phyloP scores from a whole-genome alignment of 2,329 filamentous ascomycete genomes.

The Diaporthe amygdali region DNA sequence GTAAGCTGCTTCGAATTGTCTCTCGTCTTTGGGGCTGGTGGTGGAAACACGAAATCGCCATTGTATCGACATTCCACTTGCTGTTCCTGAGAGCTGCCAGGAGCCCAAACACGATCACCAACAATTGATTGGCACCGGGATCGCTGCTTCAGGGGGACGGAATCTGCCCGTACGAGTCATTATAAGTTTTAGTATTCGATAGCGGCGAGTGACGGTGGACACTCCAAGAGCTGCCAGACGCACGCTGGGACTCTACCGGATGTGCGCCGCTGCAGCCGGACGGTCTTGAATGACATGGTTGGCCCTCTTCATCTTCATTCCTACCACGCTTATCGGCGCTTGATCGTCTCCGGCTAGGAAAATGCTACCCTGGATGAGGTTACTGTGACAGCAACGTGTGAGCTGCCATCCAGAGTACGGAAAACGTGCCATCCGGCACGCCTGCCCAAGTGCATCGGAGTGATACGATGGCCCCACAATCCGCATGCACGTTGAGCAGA shows the following conservation, averaged over 20 bases:
- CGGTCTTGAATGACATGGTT: not conserved
- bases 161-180: not conserved
- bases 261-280: slow-evolving; percentile 1
- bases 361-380: not conserved
- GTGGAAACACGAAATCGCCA: not conserved
- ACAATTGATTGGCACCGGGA: not conserved
- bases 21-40: not conserved
- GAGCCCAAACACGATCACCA: not conserved
- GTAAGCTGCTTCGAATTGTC: not conserved
- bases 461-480: not conserved
- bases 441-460: not conserved
- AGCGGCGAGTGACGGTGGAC: not conserved
- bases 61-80: not conserved
- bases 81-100: not conserved
- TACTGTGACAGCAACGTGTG: not conserved
- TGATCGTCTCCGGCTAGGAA: not conserved
- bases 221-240: not conserved
- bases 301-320: not conserved
- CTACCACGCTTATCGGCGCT: not conserved
- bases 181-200: not conserved
- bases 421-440: not conserved
- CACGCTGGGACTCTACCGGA: not conserved
- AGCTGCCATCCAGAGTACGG: not conserved
- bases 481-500: not conserved
- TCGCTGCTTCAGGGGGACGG: not conserved